Conservation (phyloP, 352 stramenopile species). For the Globisporangium apiculatum region DNA sequence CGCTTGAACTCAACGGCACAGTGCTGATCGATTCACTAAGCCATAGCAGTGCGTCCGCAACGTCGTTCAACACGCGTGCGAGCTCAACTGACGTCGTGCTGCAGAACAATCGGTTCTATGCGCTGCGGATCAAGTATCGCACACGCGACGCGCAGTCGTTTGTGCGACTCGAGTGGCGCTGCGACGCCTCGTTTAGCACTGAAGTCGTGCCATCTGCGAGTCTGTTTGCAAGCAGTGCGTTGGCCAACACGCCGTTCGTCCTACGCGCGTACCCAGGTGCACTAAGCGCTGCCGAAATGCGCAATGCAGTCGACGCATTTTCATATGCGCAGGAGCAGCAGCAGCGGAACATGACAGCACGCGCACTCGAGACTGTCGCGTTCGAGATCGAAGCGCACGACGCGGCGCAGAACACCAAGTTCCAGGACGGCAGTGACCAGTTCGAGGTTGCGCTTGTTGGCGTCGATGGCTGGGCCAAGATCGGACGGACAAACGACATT, state of each 20-base stretch:
- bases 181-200: slow-evolving; percentile 12
- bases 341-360: slow-evolving; percentile 17
- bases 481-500: slow-evolving; percentile 84
- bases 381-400: slow-evolving; percentile 85
- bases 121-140: slow-evolving; percentile 77
- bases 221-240: slow-evolving; percentile 32
- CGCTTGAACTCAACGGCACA: slow-evolving; percentile 59
- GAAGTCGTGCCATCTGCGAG: slow-evolving; percentile 15
- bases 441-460: slow-evolving; percentile 86
- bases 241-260: slow-evolving; percentile 47
- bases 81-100: slow-evolving; percentile 17
- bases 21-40: slow-evolving; percentile 60
- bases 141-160: slow-evolving; percentile 76
- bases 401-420: slow-evolving; percentile 70
- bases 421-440: slow-evolving; percentile 71
- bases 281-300: slow-evolving; percentile 45
- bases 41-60: neutral
- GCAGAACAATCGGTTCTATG: slow-evolving; percentile 53
- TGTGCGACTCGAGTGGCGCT: slow-evolving; percentile 80
- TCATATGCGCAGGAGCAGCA: slow-evolving; percentile 18
- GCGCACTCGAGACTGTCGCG: slow-evolving; percentile 34
- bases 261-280: slow-evolving; percentile 70
- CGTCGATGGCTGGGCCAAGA: slow-evolving; percentile 74
- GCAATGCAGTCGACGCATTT: slow-evolving; percentile 57
- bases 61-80: slow-evolving; percentile 9